A percentile compares a stretch with the other conserved stretches of the same genome.
These are phyloP conservation scores for Strobilomyces echinocephalus DNA, from an alignment of 768 basidiomycete genomes.

Conservation along the genomic window DNA sequence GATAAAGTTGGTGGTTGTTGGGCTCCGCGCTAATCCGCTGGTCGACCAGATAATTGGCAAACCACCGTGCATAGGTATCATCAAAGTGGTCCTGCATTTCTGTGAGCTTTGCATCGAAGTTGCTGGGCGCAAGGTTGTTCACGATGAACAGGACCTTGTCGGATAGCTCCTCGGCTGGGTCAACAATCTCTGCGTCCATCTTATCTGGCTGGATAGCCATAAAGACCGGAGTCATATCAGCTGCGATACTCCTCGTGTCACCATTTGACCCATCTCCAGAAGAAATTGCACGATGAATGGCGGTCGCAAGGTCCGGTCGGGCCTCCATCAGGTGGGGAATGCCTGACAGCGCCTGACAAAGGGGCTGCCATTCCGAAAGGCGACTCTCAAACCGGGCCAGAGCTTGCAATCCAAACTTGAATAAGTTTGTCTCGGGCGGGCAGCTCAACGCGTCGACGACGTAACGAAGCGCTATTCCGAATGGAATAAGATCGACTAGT, in stretches of 20 bases:
- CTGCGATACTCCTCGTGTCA: conserved; percentile 35
- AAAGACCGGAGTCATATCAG: conserved; percentile 58
- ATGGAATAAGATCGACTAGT: conserved; percentile 88
- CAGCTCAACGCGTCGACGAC: conserved; percentile 91
- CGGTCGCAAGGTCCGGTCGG: conserved; percentile 73
- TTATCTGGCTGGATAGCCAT: conserved; percentile 71
- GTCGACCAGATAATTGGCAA: conserved; percentile 95
- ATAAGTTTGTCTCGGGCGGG: conserved; percentile 86
- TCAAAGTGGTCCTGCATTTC: conserved; percentile 87
- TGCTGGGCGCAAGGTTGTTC: conserved; percentile 93
- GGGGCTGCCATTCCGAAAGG: conserved; percentile 85
- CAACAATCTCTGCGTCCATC: conserved; percentile 54
- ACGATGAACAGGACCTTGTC: conserved; percentile 97
- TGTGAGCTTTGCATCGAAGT: conserved; percentile 80
- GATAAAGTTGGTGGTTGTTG: conserved; percentile 94
- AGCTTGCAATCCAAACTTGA: conserved; percentile 93
- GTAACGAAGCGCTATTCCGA: conserved; percentile 95
- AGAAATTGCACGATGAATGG: conserved; percentile 67
- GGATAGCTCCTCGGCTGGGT: conserved; percentile 81
- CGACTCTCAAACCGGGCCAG: conserved; percentile 83
- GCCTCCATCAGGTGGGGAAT: conserved; percentile 85
- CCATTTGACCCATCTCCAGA: conserved; percentile 40
- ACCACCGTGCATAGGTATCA: conserved; percentile 86
- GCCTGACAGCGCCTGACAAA: conserved; percentile 83
- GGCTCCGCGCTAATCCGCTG: conserved; percentile 94